Base-by-base conservation (phyloP, 176 grass and related monocot genomes). In the Calamus simplicifolius region DNA sequence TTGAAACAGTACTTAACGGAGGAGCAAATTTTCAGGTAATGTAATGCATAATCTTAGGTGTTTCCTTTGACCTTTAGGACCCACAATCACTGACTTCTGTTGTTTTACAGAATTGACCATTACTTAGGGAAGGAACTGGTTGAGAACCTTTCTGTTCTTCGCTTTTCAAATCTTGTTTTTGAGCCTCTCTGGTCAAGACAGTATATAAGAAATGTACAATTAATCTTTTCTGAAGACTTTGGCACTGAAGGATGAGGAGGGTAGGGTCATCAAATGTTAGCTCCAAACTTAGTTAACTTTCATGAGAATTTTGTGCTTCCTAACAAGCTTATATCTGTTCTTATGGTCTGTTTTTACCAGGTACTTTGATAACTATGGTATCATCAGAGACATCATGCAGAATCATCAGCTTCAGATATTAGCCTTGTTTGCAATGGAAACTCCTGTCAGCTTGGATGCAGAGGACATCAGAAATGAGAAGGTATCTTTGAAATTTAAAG, bases 371-470 rank as follows among this genome's bases (percentile, higher is more conserved):
- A 73, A 83, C 52, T 97, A 91, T 19, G 84, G 93, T 57, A 88
- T 97, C 65, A 97, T 91, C 77, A 80, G 93, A 78, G 93, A 97
- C 78, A 97, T 97, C 56, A 97, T 91, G 93, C 93, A 97, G 70
- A 97, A 88, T 65, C 93, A 97, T 88, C 79, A 91, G 60, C 84
- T 91, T 73, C 92, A 97, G 63, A 91, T 97, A 80, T 74, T 96
- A 54, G 87, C 87, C 26, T 66, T 96, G 74, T 96, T 96, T 76
- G 87, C 87, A 15, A 88, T 97, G 93, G 87, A 97, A 82, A 97
- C 87, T 53, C 87, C 93, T 78, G 73, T 87, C 71, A 88, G 87
- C 12, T 82, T 97, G 73, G 87, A 97, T 67, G 87, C 84, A 60
- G 93, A 97, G 82, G 93, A 97, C 52, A 97, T 97, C 83, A 73